These are phyloP conservation scores for Polymyxa betae DNA, from an alignment of 208 protist species.

Conservation along the genomic window DNA sequence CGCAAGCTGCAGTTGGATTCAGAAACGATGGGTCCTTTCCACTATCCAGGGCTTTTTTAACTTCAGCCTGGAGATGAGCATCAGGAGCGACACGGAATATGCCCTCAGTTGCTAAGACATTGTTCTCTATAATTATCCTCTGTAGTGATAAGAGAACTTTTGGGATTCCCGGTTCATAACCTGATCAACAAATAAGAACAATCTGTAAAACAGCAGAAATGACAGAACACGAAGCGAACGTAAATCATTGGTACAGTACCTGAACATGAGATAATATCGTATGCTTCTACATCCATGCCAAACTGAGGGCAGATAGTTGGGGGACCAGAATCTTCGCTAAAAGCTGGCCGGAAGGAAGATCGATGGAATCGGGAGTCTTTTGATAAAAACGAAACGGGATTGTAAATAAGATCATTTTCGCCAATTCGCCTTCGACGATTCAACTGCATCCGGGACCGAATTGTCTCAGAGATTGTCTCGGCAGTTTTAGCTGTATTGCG, in stretches of 20 bases:
- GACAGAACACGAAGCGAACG: too few species aligned
- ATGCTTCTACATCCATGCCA: not conserved
- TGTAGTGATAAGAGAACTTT: not conserved
- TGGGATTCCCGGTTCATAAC: not conserved
- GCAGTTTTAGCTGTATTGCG: too few species aligned
- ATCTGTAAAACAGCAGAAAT: too few species aligned
- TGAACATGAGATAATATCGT: not conserved
- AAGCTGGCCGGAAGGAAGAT: too few species aligned
- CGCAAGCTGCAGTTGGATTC: not conserved
- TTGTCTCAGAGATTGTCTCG: not conserved
- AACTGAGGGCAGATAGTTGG: not conserved
- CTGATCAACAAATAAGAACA: too few species aligned
- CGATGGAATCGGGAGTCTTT: not conserved
- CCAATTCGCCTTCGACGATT: not conserved
- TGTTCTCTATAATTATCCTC: not conserved
- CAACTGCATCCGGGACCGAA: not conserved
- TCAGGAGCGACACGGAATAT: conserved; percentile 45
- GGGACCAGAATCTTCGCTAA: too few species aligned
- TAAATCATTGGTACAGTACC: too few species aligned
- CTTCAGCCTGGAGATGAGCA: not conserved
- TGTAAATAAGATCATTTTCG: not conserved
- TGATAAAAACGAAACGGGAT: not conserved
- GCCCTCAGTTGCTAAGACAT: not conserved
- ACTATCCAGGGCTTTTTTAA: not conserved
- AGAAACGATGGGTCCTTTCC: not conserved